Percentiles rank a stretch among this genome's conserved stretches.
These are phyloP conservation scores for Adansonia madagascariensis DNA, from an alignment of 441 rosid species.

Conservation along the genomic window DNA sequence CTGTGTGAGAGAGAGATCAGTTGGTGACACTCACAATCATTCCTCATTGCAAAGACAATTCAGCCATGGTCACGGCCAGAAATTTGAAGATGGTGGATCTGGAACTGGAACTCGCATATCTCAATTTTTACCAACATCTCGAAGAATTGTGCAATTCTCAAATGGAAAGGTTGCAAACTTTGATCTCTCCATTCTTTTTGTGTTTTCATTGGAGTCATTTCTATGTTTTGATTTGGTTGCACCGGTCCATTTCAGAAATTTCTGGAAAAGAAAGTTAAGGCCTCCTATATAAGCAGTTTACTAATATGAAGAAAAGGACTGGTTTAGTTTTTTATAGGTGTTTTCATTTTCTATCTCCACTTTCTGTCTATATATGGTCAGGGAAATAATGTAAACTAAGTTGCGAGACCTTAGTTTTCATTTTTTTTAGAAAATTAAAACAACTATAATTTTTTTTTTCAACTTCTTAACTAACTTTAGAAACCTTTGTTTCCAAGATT, in stretches of 20 bases:
- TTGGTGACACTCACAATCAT: slow-evolving; percentile 52
- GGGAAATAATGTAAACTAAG: background rate
- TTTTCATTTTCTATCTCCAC: background rate
- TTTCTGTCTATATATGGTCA: background rate
- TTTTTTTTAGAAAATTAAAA: background rate
- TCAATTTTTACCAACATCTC: slow-evolving; percentile 78
- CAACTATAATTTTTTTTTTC: background rate
- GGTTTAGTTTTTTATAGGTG: background rate
- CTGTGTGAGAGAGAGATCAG: slow-evolving; percentile 70
- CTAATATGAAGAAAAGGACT: background rate
- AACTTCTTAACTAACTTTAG: background rate
- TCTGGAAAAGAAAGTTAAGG: background rate
- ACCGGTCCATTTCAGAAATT: background rate
- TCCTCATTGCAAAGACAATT: slow-evolving; percentile 77
- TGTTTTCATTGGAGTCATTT: background rate
- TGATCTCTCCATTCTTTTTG: background rate
- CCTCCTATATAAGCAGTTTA: background rate
- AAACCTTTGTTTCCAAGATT: background rate
- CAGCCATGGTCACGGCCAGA: slow-evolving; percentile 67
- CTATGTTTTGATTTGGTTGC: slow-evolving; percentile 3
- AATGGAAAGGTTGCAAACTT: slow-evolving; percentile 56
- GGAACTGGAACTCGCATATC: slow-evolving; percentile 65
- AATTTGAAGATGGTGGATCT: slow-evolving; percentile 62
- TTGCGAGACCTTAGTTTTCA: background rate
- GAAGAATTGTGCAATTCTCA: slow-evolving; percentile 80